These are phyloP conservation scores for Aspergillus affinis DNA, from an alignment of 495 filamentous ascomycete species.

Conservation along the genomic window DNA sequence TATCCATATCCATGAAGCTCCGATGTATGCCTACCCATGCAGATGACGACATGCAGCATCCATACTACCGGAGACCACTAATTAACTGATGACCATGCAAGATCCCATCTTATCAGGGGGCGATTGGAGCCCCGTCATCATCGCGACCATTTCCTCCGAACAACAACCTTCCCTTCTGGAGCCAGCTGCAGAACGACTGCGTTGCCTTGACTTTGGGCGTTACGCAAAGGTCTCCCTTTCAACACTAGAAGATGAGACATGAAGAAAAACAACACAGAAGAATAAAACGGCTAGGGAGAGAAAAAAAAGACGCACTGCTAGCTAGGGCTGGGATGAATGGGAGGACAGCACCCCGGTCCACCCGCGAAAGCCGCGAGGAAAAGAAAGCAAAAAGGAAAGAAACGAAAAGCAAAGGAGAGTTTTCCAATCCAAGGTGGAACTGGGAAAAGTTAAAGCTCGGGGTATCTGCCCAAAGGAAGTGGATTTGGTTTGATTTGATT, in stretches of 20 bases:
- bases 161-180: neutral
- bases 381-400: slow-evolving; percentile 3
- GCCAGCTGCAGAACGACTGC: neutral
- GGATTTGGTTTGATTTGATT: neutral
- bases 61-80: neutral
- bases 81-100: neutral
- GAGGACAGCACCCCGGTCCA: slow-evolving; percentile 2
- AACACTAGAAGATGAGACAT: too few relatives aligned
- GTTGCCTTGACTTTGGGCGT: neutral
- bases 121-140: neutral
- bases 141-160: neutral
- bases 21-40: neutral
- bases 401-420: neutral
- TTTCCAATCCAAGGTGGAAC: neutral
- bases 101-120: neutral
- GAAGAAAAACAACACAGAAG: too few relatives aligned
- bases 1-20: neutral
- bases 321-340: neutral
- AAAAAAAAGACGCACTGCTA: neutral
- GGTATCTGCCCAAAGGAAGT: neutral
- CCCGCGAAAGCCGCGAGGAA: slow-evolving; percentile 8
- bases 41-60: neutral
- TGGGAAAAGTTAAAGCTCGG: neutral
- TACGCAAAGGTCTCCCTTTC: neutral
- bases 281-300: too few relatives aligned